These are phyloP conservation scores for Mallotus repandus DNA, from an alignment of 441 rosid species.

Conservation along the genomic window DNA sequence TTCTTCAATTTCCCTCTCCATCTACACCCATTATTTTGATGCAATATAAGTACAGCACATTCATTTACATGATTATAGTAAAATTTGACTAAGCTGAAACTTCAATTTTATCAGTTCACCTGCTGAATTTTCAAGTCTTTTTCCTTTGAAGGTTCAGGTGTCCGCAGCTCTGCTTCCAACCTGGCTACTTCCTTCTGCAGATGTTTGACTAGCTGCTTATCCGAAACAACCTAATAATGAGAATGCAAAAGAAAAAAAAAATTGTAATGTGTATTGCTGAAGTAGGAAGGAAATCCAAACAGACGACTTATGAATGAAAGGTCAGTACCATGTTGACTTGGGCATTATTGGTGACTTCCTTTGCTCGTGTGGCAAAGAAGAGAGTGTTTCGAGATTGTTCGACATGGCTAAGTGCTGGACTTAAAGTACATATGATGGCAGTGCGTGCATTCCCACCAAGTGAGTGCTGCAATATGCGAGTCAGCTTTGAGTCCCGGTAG, in stretches of 20 bases:
- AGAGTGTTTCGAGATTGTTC: constrained; percentile 98
- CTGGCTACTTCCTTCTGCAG: constrained; percentile 98
- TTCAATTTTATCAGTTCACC: constrained; percentile 35
- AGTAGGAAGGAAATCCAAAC: constrained; percentile 10
- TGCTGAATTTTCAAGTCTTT: constrained; percentile 84
- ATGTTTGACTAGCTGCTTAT: constrained; percentile 95
- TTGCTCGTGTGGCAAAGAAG: constrained; percentile 91
- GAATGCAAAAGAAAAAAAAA: not conserved
- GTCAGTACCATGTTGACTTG: constrained; percentile 89
- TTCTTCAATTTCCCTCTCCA: constrained; percentile 93
- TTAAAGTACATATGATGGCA: constrained; percentile 91
- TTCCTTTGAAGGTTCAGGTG: constrained; percentile 81
- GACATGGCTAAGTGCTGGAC: constrained; percentile 86
- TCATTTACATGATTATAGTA: not conserved
- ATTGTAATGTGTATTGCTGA: constrained; percentile 14
- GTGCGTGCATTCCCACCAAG: constrained; percentile 99
- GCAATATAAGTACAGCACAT: constrained; percentile 13
- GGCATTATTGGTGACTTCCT: constrained; percentile 99
- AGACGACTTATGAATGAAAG: constrained; percentile 9
- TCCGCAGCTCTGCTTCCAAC: constrained; percentile 92
- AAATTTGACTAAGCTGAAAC: constrained; percentile 11
- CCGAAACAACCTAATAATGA: constrained; percentile 79
- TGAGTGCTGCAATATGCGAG: constrained; percentile 94
- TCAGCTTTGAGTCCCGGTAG: constrained; percentile 95
- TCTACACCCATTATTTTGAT: constrained; percentile 38